Conservation (phyloP, 2,329 filamentous ascomycete species). For the Pseudopithomyces chartarum region DNA sequence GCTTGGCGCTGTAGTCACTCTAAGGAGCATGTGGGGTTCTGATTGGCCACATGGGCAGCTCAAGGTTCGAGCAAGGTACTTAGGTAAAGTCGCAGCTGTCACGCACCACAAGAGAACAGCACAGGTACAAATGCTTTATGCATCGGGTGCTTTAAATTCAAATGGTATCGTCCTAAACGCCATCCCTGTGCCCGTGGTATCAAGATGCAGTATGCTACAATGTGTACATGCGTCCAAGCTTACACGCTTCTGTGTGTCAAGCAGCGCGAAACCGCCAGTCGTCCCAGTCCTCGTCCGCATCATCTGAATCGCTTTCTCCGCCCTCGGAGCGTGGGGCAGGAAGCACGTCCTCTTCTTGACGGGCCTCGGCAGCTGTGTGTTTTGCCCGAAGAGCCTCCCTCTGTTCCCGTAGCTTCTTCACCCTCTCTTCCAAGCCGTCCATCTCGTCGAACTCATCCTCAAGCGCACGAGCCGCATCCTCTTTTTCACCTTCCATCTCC, state of each 20-base stretch:
- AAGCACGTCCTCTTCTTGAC: conserved; percentile 13
- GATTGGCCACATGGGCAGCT: conserved; percentile 8
- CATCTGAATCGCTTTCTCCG: conserved; percentile 43
- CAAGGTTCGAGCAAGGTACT: no score
- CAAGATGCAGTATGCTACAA: conserved; percentile 25
- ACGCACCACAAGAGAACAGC: not conserved
- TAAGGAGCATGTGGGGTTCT: not conserved
- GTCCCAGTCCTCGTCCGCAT: conserved; percentile 39
- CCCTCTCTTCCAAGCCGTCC: conserved; percentile 53
- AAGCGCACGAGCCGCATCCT: conserved; percentile 51
- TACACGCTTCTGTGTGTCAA: conserved; percentile 18
- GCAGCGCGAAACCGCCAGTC: conserved; percentile 45
- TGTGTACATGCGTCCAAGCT: conserved; percentile 13
- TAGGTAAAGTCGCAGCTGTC: no score
- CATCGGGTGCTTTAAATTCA: conserved; percentile 1
- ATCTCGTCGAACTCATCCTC: conserved; percentile 58
- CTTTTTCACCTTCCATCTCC: conserved; percentile 54
- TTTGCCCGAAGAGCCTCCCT: conserved; percentile 48
- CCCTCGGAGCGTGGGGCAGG: conserved; percentile 15
- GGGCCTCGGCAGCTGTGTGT: conserved; percentile 17
- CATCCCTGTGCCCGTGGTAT: conserved; percentile 23
- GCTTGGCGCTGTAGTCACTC: conserved; percentile 7
- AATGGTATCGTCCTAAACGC: conserved; percentile 20
- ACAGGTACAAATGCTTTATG: not conserved
- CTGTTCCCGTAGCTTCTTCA: conserved; percentile 51